These are phyloP conservation scores for Periconia sp. DNA, from an alignment of 2,329 filamentous ascomycete species.

Conservation along the genomic window DNA sequence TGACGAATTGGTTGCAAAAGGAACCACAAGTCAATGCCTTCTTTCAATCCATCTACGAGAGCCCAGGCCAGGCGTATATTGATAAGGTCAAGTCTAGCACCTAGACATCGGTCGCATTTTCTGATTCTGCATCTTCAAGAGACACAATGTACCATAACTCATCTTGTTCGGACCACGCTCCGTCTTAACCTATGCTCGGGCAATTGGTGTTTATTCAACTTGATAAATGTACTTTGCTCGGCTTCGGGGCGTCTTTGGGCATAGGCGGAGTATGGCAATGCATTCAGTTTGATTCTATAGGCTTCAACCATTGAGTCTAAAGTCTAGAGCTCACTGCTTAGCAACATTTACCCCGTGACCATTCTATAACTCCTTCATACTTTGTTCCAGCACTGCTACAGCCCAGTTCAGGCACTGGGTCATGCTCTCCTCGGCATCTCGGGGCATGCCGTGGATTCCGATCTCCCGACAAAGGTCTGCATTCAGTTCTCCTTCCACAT, in stretches of 20 bases:
- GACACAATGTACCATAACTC: constrained; percentile 1
- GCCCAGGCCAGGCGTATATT: constrained; percentile 72
- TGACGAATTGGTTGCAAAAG: constrained; percentile 83
- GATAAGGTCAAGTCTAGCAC: constrained; percentile 64
- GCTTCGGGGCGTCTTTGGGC: not conserved
- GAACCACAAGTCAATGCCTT: constrained; percentile 70
- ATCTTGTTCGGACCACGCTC: not conserved
- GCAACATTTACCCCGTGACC: too few relatives aligned
- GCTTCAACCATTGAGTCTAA: too few relatives aligned
- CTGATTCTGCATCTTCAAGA: not conserved
- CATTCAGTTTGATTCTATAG: too few relatives aligned
- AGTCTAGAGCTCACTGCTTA: too few relatives aligned
- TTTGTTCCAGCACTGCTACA: constrained; percentile 26
- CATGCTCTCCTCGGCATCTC: constrained; percentile 43
- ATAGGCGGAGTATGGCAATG: not conserved
- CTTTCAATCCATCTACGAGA: constrained; percentile 79
- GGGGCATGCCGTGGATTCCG: constrained; percentile 48
- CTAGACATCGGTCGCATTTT: constrained; percentile 10
- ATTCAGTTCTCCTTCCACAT: constrained; percentile 66
- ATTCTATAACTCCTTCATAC: too few relatives aligned
- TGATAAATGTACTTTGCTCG: not conserved
- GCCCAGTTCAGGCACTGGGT: constrained; percentile 39
- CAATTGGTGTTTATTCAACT: not conserved
- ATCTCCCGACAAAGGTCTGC: constrained; percentile 42
- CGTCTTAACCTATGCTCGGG: not conserved